Evolutionary conservation across 2,329 filamentous ascomycete genomes (phyloP).

Genomic region (Fusarium coicis): DNA sequence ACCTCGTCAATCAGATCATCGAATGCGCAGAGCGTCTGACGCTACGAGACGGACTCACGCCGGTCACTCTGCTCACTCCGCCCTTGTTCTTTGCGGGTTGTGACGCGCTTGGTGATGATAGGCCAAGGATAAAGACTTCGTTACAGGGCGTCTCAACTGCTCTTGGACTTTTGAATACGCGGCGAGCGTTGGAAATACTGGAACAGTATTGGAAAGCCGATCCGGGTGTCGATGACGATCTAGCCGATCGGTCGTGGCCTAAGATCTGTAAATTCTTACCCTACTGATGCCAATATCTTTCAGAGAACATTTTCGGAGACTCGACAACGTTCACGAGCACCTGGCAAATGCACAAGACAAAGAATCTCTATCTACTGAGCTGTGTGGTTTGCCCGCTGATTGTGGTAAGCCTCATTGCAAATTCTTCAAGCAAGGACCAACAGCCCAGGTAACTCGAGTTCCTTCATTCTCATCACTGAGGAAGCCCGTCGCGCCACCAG

Average conservation of each 20-base stretch:
- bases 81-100: slow-evolving; percentile 32
- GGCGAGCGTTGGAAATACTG: slow-evolving; percentile 26
- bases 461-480: background rate
- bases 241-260: slow-evolving; percentile 23
- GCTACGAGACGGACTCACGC: slow-evolving; percentile 26
- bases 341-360: background rate
- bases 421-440: background rate
- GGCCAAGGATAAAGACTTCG: slow-evolving; percentile 18
- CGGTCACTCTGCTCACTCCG: slow-evolving; percentile 23
- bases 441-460: background rate
- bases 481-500: background rate
- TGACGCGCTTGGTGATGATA: slow-evolving; percentile 21
- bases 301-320: background rate
- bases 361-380: background rate
- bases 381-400: background rate
- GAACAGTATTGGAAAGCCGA: slow-evolving; percentile 25
- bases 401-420: background rate
- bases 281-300: slow-evolving; percentile 1
- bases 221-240: slow-evolving; percentile 13
- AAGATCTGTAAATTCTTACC: slow-evolving; percentile 25
- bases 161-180: slow-evolving; percentile 23
- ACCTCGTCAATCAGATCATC: slow-evolving; percentile 12
- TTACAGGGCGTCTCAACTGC: slow-evolving; percentile 25
- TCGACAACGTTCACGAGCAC: background rate
- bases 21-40: slow-evolving; percentile 20